A percentile compares a stretch with the other conserved stretches of the same genome.
These are phyloP conservation scores for Radiomyces spectabilis DNA, from an alignment of 192 early-diverging fungal genomes.

Conservation along the genomic window DNA sequence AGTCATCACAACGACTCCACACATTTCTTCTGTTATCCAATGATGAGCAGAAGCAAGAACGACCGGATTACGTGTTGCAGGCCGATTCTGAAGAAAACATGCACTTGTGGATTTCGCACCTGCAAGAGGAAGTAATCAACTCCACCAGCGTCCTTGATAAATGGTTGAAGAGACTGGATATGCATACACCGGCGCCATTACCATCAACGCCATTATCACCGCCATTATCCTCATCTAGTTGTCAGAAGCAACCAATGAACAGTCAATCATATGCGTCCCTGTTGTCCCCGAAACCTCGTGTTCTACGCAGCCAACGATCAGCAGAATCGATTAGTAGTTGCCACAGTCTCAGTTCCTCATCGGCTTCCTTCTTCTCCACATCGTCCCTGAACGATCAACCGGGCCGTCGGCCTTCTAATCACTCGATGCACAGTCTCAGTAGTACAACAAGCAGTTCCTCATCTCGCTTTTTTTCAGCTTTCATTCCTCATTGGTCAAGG, in stretches of 20 bases:
- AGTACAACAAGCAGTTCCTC: background rate
- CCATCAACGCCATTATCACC: background rate
- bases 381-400: background rate
- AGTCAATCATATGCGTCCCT: background rate
- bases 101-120: conserved; percentile 2
- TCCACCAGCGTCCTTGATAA: conserved; percentile 23
- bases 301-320: background rate
- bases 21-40: conserved; percentile 13
- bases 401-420: background rate
- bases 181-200: too few relatives aligned
- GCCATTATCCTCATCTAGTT: background rate
- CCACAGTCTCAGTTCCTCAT: too few relatives aligned
- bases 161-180: conserved; percentile 24
- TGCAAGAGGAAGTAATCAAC: conserved; percentile 5
- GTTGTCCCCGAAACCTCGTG: background rate
- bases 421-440: background rate
- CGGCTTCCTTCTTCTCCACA: background rate
- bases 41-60: background rate
- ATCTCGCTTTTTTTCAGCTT: too few relatives aligned
- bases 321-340: background rate
- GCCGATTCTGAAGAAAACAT: conserved; percentile 7
- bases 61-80: conserved; percentile 14
- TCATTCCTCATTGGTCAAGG: too few relatives aligned
- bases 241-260: background rate
- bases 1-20: background rate